phyloP scores from a whole-genome alignment of 148 eudicot species.

The Vaccinium vitisidaea region DNA sequence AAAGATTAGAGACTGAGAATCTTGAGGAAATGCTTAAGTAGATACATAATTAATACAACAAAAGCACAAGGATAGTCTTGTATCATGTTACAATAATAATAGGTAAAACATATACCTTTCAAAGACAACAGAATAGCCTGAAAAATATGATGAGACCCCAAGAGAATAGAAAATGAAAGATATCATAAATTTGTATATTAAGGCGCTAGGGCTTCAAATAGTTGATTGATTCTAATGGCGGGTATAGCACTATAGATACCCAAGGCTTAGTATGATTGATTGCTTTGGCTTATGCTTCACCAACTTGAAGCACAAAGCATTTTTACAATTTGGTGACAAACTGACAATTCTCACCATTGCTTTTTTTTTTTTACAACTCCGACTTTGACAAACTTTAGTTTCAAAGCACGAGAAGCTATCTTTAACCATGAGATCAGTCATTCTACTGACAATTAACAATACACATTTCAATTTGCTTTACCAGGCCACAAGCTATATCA shows the following conservation, averaged over 20 bases:
- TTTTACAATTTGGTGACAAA: not conserved
- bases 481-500: not conserved
- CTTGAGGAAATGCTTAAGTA: not conserved
- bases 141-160: not conserved
- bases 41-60: not conserved
- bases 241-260: no score
- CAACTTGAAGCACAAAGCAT: not conserved
- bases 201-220: not conserved
- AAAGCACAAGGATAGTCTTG: not conserved
- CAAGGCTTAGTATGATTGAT: no score
- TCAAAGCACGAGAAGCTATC: not conserved
- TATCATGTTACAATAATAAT: not conserved
- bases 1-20: conserved; percentile 14
- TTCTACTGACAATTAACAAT: no score
- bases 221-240: not conserved
- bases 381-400: not conserved
- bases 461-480: no score
- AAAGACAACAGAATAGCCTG: not conserved
- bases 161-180: not conserved
- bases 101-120: not conserved
- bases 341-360: not conserved
- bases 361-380: not conserved
- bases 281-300: not conserved
- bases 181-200: not conserved
- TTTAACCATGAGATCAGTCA: not conserved